phyloP scores from a whole-genome alignment of 768 basidiomycete species.

The Podaxis sp. region DNA sequence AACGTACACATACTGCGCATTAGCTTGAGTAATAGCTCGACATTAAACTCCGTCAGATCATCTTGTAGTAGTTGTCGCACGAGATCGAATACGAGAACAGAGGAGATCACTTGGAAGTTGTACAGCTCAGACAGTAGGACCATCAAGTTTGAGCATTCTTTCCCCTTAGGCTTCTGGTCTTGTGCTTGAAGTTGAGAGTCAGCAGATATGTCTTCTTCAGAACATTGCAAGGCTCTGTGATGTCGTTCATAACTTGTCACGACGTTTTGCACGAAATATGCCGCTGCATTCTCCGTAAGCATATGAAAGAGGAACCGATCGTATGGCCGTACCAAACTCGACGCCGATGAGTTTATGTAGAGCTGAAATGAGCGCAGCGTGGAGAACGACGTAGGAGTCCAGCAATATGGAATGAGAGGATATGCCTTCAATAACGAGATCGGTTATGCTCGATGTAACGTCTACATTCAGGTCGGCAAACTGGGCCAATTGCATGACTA shows the following conservation, averaged over 20 bases:
- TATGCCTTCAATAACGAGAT: slow-evolving; percentile 75
- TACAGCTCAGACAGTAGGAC: slow-evolving; percentile 90
- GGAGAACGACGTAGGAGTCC: slow-evolving; percentile 86
- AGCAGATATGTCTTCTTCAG: slow-evolving; percentile 7
- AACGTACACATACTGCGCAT: slow-evolving; percentile 59
- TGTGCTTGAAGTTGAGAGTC: slow-evolving; percentile 17
- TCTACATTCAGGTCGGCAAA: slow-evolving; percentile 43
- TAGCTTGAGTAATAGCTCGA: slow-evolving; percentile 87
- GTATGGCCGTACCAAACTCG: slow-evolving; percentile 71
- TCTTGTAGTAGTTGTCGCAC: slow-evolving; percentile 71
- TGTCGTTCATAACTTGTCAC: slow-evolving; percentile 67
- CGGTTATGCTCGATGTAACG: slow-evolving; percentile 77
- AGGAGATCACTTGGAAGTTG: slow-evolving; percentile 93
- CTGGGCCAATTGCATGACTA: background rate
- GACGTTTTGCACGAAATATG: slow-evolving; percentile 76
- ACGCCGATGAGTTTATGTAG: slow-evolving; percentile 80
- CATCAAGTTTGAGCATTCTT: slow-evolving; percentile 88
- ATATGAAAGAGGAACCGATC: slow-evolving; percentile 1
- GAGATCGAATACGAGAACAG: slow-evolving; percentile 86
- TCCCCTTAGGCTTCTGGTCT: slow-evolving; percentile 52
- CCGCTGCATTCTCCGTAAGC: slow-evolving; percentile 46
- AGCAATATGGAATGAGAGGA: slow-evolving; percentile 78
- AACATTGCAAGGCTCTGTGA: slow-evolving; percentile 35
- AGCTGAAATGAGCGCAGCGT: slow-evolving; percentile 82
- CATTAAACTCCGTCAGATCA: slow-evolving; percentile 71